Conservation (phyloP, 108 stramenopile species). For the Nitzschia palea region DNA sequence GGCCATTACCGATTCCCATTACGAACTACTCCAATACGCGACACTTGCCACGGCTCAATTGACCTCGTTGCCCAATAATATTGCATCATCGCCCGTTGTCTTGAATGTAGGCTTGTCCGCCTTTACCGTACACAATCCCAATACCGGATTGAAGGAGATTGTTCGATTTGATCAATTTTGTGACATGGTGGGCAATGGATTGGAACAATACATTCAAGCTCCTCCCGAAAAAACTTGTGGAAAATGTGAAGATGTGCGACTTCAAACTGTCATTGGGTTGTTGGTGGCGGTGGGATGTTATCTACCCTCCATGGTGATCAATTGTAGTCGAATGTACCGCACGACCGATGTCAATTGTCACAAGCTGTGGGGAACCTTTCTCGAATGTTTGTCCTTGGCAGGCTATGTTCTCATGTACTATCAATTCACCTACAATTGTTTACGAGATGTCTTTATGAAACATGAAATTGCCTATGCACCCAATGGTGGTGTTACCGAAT, state of each 20-base stretch:
- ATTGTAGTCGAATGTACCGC: conserved; percentile 12
- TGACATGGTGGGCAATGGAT: background rate
- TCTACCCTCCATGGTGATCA: background rate
- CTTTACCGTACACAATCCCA: conserved; percentile 5
- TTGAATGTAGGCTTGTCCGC: conserved; percentile 14
- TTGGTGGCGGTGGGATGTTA: conserved; percentile 4
- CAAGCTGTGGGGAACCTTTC: background rate
- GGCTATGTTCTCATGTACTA: conserved; percentile 4
- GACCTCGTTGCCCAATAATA: background rate
- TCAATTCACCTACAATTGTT: conserved; percentile 5
- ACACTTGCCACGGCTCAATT: background rate
- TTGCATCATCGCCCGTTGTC: background rate
- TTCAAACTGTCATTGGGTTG: conserved; percentile 3
- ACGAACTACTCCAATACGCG: background rate
- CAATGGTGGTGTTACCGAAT: background rate
- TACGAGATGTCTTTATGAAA: background rate
- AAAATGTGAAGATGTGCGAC: background rate
- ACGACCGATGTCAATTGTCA: conserved; percentile 20
- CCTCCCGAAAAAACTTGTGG: background rate
- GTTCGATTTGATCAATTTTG: conserved; percentile 25
- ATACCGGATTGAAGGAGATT: background rate
- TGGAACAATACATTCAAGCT: conserved; percentile 11
- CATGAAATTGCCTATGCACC: background rate
- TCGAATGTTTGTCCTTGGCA: conserved; percentile 1
- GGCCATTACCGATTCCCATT: background rate